Evolutionary conservation across 345 rosid genomes (phyloP), one percentile per base, ranked within the genome.

Genomic region (Camelina neglecta): DNA sequence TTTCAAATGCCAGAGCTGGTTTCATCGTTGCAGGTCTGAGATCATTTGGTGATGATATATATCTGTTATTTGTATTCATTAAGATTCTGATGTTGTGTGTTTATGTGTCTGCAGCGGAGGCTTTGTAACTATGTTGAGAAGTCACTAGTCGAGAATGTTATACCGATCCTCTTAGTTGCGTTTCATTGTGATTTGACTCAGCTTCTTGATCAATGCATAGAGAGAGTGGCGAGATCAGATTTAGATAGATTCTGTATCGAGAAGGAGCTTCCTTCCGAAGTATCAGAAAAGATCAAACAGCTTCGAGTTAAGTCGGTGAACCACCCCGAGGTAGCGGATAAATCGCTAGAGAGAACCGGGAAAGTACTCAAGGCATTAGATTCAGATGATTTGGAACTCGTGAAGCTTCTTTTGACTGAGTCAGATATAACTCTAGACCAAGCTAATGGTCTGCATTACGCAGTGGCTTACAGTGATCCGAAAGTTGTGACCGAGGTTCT

Each of bases 371-470:
- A 83, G 82, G 98, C 99, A 66, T 81, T 95, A 35, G 99, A 95
- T 77, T 92, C 97, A 0, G 99, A 95, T 66, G 99, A 95, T 84
- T 81, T 95, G 20, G 99, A 95, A 77, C 98, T 92, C 15, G 91
- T 95, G 66, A 82, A 82, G 67, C 97, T 95, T 79, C 93, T 95
- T 12, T 81, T 95, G 41, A 80, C 88, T 0, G 98, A 95, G 78
- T 90, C 99, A 74, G 78, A 85, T 21, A 78, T 88, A 79, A 87
- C 88, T 66, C 83, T 95, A 69, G 91, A 95, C 72, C 85, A 86
- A 73, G 99, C 93, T 24, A 72, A 84, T 53, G 98, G 93, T 26
- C 88, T 95, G 68, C 99, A 92, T 81, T 95, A 95, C 61, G 87
- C 90, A 71, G 93, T 86, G 16, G 97, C 97, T 6, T 92, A 95